Evolutionary conservation across 495 filamentous ascomycete genomes (phyloP).

Genomic region (Glonium stellatum): DNA sequence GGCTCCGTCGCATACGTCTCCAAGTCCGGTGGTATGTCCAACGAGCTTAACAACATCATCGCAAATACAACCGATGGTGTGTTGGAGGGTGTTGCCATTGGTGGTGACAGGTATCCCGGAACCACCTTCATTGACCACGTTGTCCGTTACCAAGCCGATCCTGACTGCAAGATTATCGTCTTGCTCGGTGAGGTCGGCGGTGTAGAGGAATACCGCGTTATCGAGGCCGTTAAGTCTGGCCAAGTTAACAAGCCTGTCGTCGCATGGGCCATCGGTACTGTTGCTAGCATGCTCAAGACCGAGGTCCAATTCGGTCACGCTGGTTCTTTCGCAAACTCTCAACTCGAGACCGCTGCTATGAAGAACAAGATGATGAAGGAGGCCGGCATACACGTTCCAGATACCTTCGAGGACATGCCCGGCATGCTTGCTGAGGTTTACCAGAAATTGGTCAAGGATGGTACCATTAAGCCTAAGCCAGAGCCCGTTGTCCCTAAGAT

Average conservation of each 20-base stretch:
- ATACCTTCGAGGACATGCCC: conserved; percentile 96
- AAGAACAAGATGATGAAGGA: conserved; percentile 98
- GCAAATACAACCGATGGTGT: conserved; percentile 93
- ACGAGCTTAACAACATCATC: conserved; percentile 99
- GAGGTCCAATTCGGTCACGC: conserved; percentile 99
- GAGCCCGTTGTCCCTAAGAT: conserved; percentile 97
- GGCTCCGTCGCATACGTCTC: conserved; percentile 98
- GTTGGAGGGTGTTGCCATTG: conserved; percentile 97
- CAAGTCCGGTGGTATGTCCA: conserved; percentile 99
- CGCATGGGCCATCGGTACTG: conserved; percentile 98
- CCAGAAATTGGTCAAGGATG: conserved; percentile 72
- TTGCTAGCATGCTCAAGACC: conserved; percentile 99
- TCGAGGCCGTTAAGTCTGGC: conserved; percentile 92
- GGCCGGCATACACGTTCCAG: conserved; percentile 86
- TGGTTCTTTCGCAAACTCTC: conserved; percentile 96
- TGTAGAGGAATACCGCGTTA: conserved; percentile 99
- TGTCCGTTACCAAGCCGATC: conserved; percentile 88
- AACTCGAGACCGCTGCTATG: conserved; percentile 89
- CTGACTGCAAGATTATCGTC: conserved; percentile 92
- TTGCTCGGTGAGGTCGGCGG: conserved; percentile 97
- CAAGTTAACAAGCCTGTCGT: conserved; percentile 96
- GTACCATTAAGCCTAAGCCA: conserved; percentile 72
- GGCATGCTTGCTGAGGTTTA: conserved; percentile 68
- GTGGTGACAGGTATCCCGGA: conserved; percentile 96
- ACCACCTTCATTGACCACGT: conserved; percentile 99